Conservation (phyloP, 23 red algal species). For the Chondrus crispus region DNA sequence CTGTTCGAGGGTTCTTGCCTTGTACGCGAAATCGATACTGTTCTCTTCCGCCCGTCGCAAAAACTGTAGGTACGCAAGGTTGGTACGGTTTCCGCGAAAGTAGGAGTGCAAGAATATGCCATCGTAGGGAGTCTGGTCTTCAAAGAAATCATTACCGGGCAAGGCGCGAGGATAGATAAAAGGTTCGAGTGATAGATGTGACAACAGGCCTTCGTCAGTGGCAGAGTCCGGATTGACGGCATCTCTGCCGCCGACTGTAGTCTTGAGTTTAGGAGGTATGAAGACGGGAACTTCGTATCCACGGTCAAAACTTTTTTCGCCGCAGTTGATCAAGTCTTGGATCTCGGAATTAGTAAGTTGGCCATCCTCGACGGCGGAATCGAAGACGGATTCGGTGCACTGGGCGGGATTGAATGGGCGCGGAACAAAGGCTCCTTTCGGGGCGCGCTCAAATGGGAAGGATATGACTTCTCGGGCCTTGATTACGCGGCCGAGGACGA, state of each 20-base stretch:
- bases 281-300: constrained; percentile 34
- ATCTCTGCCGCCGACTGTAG: constrained; percentile 16
- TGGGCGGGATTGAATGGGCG: constrained; percentile 54
- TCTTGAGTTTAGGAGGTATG: not conserved
- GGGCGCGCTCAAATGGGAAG: constrained; percentile 34
- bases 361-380: not conserved
- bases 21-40: constrained; percentile 31
- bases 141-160: not conserved
- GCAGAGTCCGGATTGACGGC: not conserved
- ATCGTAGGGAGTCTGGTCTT: constrained; percentile 66
- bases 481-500: constrained; percentile 24
- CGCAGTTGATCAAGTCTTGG: no score
- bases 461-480: constrained; percentile 13
- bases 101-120: constrained; percentile 61
- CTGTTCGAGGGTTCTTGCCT: not conserved
- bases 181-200: constrained; percentile 14
- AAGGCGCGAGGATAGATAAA: constrained; percentile 46
- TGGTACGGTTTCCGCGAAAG: not conserved
- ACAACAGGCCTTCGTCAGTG: constrained; percentile 18
- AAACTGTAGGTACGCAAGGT: constrained; percentile 18
- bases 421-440: constrained; percentile 56
- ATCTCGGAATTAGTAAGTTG: no score
- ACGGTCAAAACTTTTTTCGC: not conserved
- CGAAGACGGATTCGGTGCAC: not conserved
- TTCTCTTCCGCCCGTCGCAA: not conserved